Conservation (phyloP, 805 yeast species). For the Spencermartinsiella europaea region DNA sequence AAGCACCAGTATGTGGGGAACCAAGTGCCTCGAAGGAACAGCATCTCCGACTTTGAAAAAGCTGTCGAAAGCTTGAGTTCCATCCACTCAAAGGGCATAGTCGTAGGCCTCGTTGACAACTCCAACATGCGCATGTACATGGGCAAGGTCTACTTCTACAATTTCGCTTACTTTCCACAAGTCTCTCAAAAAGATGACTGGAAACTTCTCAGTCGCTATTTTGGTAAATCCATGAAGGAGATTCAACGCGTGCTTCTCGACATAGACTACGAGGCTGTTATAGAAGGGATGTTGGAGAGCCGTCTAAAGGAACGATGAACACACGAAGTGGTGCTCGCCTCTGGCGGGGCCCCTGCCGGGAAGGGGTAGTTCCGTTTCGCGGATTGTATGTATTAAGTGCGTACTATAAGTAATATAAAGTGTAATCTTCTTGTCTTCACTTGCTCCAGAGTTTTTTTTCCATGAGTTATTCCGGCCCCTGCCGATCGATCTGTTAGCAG, state of each 20-base stretch:
- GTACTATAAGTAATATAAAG: no score
- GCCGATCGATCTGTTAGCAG: no score
- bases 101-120: not conserved
- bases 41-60: not conserved
- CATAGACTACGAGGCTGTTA: not conserved
- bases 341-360: not conserved
- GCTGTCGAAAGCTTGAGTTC: not conserved
- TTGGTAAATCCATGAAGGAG: not conserved
- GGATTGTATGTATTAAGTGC: no score
- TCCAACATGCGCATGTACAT: not conserved
- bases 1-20: not conserved
- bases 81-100: not conserved
- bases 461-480: no score
- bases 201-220: not conserved
- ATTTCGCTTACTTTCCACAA: not conserved
- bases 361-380: no score
- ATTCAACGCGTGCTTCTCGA: not conserved
- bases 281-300: no score
- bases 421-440: no score
- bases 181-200: not conserved
- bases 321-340: not conserved
- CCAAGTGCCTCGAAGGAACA: not conserved
- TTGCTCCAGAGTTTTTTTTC: no score
- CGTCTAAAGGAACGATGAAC: no score
- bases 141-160: not conserved